Evolutionary conservation across 2,329 filamentous ascomycete genomes (phyloP), one percentile per base, ranked within the genome.

Genomic region (Pseudocercospora eumusae): DNA sequence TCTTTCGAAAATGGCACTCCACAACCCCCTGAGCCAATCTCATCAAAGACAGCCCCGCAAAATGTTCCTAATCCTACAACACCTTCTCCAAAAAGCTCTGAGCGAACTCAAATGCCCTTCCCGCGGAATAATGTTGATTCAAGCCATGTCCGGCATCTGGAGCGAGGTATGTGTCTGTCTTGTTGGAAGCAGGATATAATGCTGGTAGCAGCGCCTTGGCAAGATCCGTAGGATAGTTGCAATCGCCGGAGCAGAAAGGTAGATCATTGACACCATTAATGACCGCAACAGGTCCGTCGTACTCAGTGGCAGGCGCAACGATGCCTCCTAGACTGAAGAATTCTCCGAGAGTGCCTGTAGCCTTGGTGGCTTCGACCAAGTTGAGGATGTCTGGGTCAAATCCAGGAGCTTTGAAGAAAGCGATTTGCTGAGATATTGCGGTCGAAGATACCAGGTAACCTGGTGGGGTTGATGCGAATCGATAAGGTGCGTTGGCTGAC

Each of bases 201-300:
- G 33, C 54, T 0, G 56, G 25, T 10, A 65, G 23, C 10, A 68
- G 69, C 2, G 49, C 59, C 18, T 53, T 52, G 1, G 67, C 66
- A 28, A 62, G 49, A 36, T 71, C 63, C 13, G 49, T 59, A 0
- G 70, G 69, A 20, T 61, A 66, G 6, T 59, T 49, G 56, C 71
- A 74, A 52, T 73, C 68, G 31, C 70, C 70, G 4, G 50, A 60
- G 53, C 71, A 74, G 59, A 70, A 71, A 11, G 69, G 68, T 31
- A 71, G 25, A 53, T 73, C 71, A 6, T 65, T 57, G 4, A 52
- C 61, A 4, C 71, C 71, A 21, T 70, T 67, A 13, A 72, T 66
- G 21, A 73, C 68, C 3, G 66, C 62, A 6, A 73, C 63, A 0
- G 72, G 68, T 5, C 62, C 63, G 11, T 56, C 69, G 61, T 60